phyloP scores from a whole-genome alignment of 2,329 filamentous ascomycete genomes.

The Calonectria fujianensis region DNA sequence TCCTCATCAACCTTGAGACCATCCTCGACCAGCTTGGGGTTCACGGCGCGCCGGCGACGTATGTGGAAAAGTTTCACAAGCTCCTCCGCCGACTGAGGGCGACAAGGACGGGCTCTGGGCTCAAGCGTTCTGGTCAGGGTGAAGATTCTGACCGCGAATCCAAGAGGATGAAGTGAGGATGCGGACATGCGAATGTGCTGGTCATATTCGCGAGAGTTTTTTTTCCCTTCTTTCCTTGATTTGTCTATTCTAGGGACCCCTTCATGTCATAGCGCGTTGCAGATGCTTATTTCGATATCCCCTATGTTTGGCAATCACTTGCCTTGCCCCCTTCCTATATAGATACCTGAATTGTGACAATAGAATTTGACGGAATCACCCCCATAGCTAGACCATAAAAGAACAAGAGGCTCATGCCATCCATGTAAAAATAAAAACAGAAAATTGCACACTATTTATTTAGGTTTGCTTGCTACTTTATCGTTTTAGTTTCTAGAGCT shows the following conservation, averaged over 20 bases:
- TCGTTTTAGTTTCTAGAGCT: not conserved
- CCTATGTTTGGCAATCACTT: not conserved
- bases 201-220: not conserved
- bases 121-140: constrained; percentile 58
- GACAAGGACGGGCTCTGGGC: constrained; percentile 53
- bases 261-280: constrained; percentile 5
- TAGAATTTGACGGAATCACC: not conserved
- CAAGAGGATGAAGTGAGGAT: constrained; percentile 60
- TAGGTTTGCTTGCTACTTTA: not conserved
- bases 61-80: constrained; percentile 60
- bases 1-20: constrained; percentile 62
- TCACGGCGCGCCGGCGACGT: constrained; percentile 59
- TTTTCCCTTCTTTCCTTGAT: not conserved
- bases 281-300: constrained; percentile 4
- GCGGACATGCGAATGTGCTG: not conserved
- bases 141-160: constrained; percentile 53
- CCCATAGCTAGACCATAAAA: constrained; percentile 4
- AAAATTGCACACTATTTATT: constrained; percentile 7
- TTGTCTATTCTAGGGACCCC: not conserved
- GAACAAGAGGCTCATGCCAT: constrained; percentile 32
- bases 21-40: constrained; percentile 58
- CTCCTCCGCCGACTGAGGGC: constrained; percentile 58
- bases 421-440: not conserved
- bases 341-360: constrained; percentile 15
- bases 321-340: not conserved